Evolutionary conservation across 352 stramenopile genomes (phyloP).

Genomic region (Phytophthora citricola): DNA sequence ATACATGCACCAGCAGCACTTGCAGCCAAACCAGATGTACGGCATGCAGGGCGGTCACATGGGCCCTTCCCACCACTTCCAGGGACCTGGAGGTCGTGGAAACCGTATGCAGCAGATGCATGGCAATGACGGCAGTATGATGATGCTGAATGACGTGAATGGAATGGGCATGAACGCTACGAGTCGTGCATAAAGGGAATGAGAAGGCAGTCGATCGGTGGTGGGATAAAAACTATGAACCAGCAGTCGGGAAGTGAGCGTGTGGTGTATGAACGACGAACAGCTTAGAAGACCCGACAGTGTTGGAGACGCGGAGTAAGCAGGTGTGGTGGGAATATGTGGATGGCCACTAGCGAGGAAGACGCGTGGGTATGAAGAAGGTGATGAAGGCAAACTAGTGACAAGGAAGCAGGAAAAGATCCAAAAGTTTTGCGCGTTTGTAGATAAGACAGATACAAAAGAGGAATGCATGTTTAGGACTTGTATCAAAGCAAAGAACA

Average conservation of each 20-base stretch:
- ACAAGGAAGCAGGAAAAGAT: constrained; percentile 31
- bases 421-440: constrained; percentile 69
- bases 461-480: constrained; percentile 55
- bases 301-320: constrained; percentile 34
- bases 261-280: constrained; percentile 36
- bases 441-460: constrained; percentile 69
- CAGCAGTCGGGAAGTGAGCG: constrained; percentile 33
- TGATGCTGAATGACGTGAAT: constrained; percentile 51
- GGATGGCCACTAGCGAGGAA: constrained; percentile 14
- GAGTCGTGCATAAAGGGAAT: constrained; percentile 46
- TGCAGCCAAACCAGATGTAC: constrained; percentile 44
- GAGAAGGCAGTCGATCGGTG: not conserved
- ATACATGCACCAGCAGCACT: constrained; percentile 45
- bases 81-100: constrained; percentile 22
- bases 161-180: constrained; percentile 58
- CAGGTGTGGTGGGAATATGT: constrained; percentile 6
- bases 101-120: constrained; percentile 41
- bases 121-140: constrained; percentile 36
- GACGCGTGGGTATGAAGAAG: constrained; percentile 34
- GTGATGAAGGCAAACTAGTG: constrained; percentile 26
- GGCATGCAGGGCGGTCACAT: constrained; percentile 40
- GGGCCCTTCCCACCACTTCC: constrained; percentile 28
- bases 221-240: constrained; percentile 39
- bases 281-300: constrained; percentile 24
- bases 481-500: constrained; percentile 65